Conservation (phyloP, 495 filamentous ascomycete species). For the Eremomyces bilateralis region DNA sequence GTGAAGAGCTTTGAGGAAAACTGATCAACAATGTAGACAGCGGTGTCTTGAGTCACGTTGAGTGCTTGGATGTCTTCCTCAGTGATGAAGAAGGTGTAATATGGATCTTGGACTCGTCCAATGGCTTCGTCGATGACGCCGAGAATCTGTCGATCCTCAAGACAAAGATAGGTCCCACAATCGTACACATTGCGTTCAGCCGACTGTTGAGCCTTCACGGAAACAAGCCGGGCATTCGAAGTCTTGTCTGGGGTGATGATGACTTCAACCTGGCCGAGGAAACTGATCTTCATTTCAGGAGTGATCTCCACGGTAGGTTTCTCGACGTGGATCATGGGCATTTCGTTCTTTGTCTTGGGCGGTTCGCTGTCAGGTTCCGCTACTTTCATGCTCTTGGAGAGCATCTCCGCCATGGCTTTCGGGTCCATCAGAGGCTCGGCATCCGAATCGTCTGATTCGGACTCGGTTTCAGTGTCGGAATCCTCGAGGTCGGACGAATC, state of each 20-base stretch:
- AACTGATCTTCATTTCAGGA: slow-evolving; percentile 48
- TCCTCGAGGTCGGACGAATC: slow-evolving; percentile 39
- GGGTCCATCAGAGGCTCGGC: slow-evolving; percentile 32
- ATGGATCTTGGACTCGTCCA: slow-evolving; percentile 58
- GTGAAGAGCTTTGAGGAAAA: slow-evolving; percentile 71
- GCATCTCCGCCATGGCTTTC: background rate
- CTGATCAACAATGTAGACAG: slow-evolving; percentile 53
- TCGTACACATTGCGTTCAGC: slow-evolving; percentile 73
- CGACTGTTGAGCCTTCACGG: slow-evolving; percentile 58
- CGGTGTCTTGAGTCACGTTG: slow-evolving; percentile 38
- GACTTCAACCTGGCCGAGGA: slow-evolving; percentile 48
- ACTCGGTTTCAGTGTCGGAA: slow-evolving; percentile 32
- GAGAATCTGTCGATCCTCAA: slow-evolving; percentile 49
- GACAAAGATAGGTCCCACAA: slow-evolving; percentile 59
- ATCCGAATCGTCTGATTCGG: slow-evolving; percentile 25
- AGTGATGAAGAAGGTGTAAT: slow-evolving; percentile 58
- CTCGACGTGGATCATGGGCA: slow-evolving; percentile 35
- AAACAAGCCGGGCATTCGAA: slow-evolving; percentile 48
- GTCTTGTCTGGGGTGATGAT: too few species aligned
- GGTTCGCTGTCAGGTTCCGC: background rate
- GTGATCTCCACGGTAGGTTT: slow-evolving; percentile 57
- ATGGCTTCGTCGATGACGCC: slow-evolving; percentile 64
- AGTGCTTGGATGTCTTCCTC: slow-evolving; percentile 40
- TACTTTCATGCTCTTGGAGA: background rate
- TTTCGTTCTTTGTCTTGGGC: slow-evolving; percentile 3